These are phyloP conservation scores for Collybia nuda DNA, from an alignment of 768 basidiomycete genomes.

Conservation along the genomic window DNA sequence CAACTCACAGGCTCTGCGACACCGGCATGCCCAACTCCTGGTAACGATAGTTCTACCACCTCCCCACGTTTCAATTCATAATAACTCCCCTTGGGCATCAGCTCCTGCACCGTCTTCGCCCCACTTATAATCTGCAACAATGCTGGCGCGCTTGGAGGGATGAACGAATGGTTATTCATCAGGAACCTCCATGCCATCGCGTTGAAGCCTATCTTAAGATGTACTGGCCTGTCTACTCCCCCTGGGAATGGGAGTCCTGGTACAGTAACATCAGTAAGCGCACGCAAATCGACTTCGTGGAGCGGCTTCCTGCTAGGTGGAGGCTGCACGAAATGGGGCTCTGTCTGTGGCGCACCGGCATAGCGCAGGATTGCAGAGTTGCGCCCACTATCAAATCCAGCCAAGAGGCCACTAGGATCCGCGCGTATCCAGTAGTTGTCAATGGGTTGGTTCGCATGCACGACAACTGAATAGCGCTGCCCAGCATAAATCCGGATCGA, in stretches of 20 bases:
- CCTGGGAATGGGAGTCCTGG: constrained; percentile 25
- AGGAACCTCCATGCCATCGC: constrained; percentile 10
- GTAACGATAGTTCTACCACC: constrained; percentile 45
- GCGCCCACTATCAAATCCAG: constrained; percentile 31
- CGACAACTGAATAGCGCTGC: constrained; percentile 32
- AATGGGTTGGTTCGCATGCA: constrained; percentile 42
- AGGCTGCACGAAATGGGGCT: constrained; percentile 31
- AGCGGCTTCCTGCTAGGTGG: neutral
- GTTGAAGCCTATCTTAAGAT: neutral
- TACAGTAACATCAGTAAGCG: neutral
- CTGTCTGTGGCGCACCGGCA: constrained; percentile 34
- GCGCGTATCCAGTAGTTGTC: constrained; percentile 53
- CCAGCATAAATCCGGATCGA: constrained; percentile 26
- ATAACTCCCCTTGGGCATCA: constrained; percentile 40
- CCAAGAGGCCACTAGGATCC: constrained; percentile 18
- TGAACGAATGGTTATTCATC: constrained; percentile 30
- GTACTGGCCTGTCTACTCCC: neutral
- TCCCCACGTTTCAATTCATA: constrained; percentile 43
- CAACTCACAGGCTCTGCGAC: neutral
- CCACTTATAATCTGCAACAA: constrained; percentile 40
- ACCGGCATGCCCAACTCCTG: constrained; percentile 13
- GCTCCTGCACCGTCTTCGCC: constrained; percentile 30
- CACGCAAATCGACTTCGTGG: neutral
- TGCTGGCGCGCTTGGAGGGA: constrained; percentile 30
- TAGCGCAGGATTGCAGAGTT: constrained; percentile 56